These are phyloP conservation scores for Daucus carota DNA, from an alignment of 129 eudicot genomes.

Conservation along the genomic window DNA sequence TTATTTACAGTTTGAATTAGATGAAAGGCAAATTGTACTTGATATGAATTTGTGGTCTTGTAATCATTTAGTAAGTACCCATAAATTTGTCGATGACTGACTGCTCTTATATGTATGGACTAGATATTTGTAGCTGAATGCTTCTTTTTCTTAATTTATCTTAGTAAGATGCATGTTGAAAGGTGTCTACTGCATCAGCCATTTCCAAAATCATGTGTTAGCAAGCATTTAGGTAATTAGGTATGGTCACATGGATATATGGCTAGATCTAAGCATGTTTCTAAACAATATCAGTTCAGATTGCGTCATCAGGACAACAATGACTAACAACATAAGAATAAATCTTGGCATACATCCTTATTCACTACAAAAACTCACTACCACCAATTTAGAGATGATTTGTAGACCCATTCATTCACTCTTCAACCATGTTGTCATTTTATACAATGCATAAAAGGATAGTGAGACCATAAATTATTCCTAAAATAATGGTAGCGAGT, in stretches of 20 bases:
- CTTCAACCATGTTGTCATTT: too few species aligned
- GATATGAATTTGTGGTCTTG: not conserved
- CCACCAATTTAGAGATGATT: too few species aligned
- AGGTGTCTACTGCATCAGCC: not conserved
- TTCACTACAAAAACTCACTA: too few species aligned
- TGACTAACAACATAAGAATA: not conserved
- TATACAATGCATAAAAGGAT: too few species aligned
- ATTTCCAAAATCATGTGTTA: not conserved
- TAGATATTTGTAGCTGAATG: not conserved
- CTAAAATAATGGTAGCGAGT: too few species aligned
- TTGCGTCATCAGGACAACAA: not conserved
- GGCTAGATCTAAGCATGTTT: not conserved
- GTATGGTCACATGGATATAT: not conserved
- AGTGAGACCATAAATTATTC: too few species aligned
- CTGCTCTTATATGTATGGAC: slow-evolving; percentile 2
- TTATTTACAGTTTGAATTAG: too few species aligned
- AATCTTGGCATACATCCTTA: too few species aligned
- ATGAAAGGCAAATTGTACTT: not conserved
- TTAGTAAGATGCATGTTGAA: not conserved
- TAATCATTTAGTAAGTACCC: not conserved
- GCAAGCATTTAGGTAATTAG: not conserved
- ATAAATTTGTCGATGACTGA: not conserved
- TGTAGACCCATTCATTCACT: too few species aligned
- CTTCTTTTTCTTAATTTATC: not conserved
- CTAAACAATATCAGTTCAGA: not conserved